Base-by-base conservation (phyloP, 495 filamentous ascomycete genomes). In the Penicillium roqueforti region DNA sequence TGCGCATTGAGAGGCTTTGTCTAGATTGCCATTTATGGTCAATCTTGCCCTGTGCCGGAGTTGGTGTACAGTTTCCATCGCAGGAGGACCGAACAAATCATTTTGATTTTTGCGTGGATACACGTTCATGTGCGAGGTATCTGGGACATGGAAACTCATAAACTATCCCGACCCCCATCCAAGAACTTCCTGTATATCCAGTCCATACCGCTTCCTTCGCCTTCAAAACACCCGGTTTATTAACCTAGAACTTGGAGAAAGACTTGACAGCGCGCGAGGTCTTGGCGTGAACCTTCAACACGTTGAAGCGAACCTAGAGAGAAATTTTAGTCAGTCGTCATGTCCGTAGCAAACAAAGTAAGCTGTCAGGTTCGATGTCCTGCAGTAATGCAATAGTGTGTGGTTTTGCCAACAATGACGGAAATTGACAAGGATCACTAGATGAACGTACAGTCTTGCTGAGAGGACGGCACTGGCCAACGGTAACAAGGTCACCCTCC, bases 401-500 rank as follows among this genome's bases (percentile, higher is more conserved):
- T 13, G 10, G 5, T 16, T 31, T 13, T 16, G 18, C 14, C 8
- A 16, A n/a, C 5, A 31, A 19, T 23, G 8, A 18, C 26, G 29
- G 32, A 31, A 7, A 9, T 23, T 40, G 25, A 16, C 16, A 9
- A 34, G 29, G 40, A 32, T 43, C 22, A 14, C 8, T n/a, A 4
- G 7, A 50, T 41, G 49, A 58, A 86, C 89, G 58, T 88, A 97
- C 92, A 62, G 95, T 99, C 88, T 97, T 97, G 87, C 83, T 88
- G 59, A 99, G 82, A 68, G 95, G 95, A 73, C 93, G 79, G 87
- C 95, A 97, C 83, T 97, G 92, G 76, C 93, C 93, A 77, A 99
- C 93, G 61, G 91, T 96, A 66, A 99, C 93, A 80, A 89, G 87
- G 77, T 99, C 95, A 83, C 93, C 93, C 67, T 96, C 92, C 83